A percentile compares a stretch with the other conserved stretches of the same genome.
Conservation (phyloP, 2,329 filamentous ascomycete species). For the Cadophora malorum region DNA sequence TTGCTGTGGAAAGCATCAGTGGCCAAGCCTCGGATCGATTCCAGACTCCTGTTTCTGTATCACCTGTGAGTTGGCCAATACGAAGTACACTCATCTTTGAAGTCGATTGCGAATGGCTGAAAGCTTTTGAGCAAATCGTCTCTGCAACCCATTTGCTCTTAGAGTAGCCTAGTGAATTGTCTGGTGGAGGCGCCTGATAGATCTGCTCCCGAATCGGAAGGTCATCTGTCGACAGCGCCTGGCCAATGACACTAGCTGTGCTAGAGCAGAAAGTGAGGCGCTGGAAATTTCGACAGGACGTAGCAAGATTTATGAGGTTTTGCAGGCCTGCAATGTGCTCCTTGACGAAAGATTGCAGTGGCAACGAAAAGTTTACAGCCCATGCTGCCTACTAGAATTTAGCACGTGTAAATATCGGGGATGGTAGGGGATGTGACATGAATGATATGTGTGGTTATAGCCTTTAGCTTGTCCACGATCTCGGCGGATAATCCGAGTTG, state of each 20-base stretch:
- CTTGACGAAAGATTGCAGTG: slow-evolving; percentile 58
- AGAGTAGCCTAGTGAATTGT: slow-evolving; percentile 59
- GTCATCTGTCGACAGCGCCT: neutral
- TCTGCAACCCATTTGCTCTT: slow-evolving; percentile 66
- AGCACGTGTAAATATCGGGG: neutral
- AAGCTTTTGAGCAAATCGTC: slow-evolving; percentile 54
- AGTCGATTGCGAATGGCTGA: slow-evolving; percentile 30
- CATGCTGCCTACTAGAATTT: slow-evolving; percentile 53
- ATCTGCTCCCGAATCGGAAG: slow-evolving; percentile 51
- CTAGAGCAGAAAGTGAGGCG: slow-evolving; percentile 59
- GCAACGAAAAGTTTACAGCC: slow-evolving; percentile 68
- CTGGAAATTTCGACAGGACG: slow-evolving; percentile 35
- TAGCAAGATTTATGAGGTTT: slow-evolving; percentile 55
- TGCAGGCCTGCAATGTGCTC: slow-evolving; percentile 57
- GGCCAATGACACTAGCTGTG: slow-evolving; percentile 52
- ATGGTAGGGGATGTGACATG: slow-evolving; percentile 51
- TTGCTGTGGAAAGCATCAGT: slow-evolving; percentile 52
- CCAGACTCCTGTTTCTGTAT: slow-evolving; percentile 52
- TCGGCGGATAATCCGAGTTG: slow-evolving; percentile 54
- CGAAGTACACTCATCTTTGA: slow-evolving; percentile 29
- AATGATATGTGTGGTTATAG: slow-evolving; percentile 58
- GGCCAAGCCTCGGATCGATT: slow-evolving; percentile 57
- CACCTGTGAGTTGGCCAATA: slow-evolving; percentile 54
- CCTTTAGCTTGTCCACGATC: slow-evolving; percentile 50
- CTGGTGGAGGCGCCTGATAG: slow-evolving; percentile 50